Evolutionary conservation across 1,284 basidiomycete species (phyloP).

Genomic region (Sporisorium iseilematis-ciliati): DNA sequence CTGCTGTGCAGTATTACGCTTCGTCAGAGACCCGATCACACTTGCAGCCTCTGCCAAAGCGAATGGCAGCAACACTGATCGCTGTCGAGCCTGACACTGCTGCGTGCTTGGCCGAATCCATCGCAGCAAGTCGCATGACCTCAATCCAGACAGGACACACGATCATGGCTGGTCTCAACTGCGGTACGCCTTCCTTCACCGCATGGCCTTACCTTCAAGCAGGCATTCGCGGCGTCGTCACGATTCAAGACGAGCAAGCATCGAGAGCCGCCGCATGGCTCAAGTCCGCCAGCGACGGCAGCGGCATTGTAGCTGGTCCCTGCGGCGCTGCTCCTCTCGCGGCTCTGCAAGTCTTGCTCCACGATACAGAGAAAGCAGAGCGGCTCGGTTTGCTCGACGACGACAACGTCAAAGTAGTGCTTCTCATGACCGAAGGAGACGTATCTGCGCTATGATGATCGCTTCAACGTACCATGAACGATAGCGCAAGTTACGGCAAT

Average conservation of each 20-base stretch:
- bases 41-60: neutral
- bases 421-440: too few relatives aligned
- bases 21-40: neutral
- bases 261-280: neutral
- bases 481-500: too few relatives aligned
- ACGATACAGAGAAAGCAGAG: too few relatives aligned
- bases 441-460: too few relatives aligned
- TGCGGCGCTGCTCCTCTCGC: neutral
- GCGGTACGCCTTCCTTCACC: slow-evolving; percentile 6
- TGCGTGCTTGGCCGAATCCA: neutral
- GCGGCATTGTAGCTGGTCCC: neutral
- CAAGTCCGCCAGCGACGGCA: neutral
- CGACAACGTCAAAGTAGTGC: too few relatives aligned
- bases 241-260: neutral
- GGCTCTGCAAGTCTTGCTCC: too few relatives aligned
- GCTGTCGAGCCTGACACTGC: neutral
- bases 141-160: neutral
- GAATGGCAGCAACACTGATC: neutral
- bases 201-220: slow-evolving; percentile 2
- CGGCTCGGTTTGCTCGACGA: too few relatives aligned
- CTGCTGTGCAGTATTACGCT: slow-evolving; percentile 1
- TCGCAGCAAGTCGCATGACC: neutral
- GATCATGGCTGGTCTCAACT: slow-evolving; percentile 10
- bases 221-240: neutral
- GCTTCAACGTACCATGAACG: too few relatives aligned